Conservation (phyloP, 495 filamentous ascomycete genomes). For the Penicillium taxi region DNA sequence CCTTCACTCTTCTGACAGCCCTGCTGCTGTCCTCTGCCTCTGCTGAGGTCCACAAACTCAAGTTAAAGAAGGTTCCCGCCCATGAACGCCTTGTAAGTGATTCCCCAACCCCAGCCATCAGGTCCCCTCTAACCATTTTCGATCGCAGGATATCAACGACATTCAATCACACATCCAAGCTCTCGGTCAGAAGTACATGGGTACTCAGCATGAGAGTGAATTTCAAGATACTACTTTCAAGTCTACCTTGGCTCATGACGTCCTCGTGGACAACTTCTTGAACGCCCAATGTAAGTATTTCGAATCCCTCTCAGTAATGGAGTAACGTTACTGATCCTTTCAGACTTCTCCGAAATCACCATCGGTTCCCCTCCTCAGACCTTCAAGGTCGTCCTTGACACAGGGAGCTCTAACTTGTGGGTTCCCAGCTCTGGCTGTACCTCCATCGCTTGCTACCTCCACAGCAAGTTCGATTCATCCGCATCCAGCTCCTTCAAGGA, state of each 20-base stretch:
- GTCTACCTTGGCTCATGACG: conserved; percentile 61
- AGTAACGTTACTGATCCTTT: conserved; percentile 15
- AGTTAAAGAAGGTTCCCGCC: conserved; percentile 92
- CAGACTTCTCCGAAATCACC: conserved; percentile 94
- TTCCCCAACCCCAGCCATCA: conserved; percentile 10
- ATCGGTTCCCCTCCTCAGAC: conserved; percentile 86
- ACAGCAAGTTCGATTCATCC: conserved; percentile 91
- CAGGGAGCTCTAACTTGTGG: conserved; percentile 98
- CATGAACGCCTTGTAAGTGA: conserved; percentile 80
- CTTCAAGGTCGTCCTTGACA: conserved; percentile 99
- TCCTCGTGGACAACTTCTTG: conserved; percentile 93
- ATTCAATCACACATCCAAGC: conserved; percentile 72
- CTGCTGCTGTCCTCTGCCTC: conserved; percentile 75
- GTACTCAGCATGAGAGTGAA: conserved; percentile 64
- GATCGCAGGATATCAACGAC: conserved; percentile 58
- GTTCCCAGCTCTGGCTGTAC: conserved; percentile 85
- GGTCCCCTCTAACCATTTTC: conserved; percentile 11
- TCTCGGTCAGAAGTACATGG: conserved; percentile 82
- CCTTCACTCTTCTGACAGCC: conserved; percentile 62
- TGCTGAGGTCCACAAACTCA: conserved; percentile 84
- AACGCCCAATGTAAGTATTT: conserved; percentile 86
- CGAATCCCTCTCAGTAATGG: neutral
- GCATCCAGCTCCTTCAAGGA: conserved; percentile 85
- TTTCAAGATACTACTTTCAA: conserved; percentile 70
- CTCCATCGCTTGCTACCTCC: conserved; percentile 97